Evolutionary conservation across 257 asterid species (phyloP).

Genomic region (Plantago ovata): DNA sequence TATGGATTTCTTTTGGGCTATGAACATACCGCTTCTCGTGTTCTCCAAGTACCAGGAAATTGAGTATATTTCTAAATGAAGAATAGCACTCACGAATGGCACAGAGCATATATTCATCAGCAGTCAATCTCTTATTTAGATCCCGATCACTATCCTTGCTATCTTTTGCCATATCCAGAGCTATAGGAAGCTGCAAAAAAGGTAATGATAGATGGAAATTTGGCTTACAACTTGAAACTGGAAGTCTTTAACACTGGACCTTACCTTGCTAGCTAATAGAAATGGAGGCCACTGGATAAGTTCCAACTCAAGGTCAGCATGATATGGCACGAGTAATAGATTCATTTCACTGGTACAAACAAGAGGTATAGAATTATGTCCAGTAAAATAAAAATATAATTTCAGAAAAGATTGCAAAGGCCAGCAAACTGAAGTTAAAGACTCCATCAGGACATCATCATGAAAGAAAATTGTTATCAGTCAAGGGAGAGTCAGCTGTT

Average conservation of each 20-base stretch:
- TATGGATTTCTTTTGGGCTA: conserved; percentile 12
- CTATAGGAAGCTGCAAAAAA: conserved; percentile 79
- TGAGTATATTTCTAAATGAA: conserved; percentile 75
- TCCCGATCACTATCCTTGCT: conserved; percentile 82
- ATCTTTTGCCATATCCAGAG: conserved; percentile 97
- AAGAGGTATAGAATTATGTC: conserved; percentile 4
- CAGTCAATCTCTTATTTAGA: conserved; percentile 75
- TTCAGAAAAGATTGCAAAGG: not conserved
- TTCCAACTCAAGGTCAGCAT: conserved; percentile 87
- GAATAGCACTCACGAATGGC: conserved; percentile 96
- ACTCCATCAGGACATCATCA: not conserved
- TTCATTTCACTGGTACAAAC: conserved; percentile 66
- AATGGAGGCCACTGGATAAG: conserved; percentile 99
- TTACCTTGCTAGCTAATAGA: conserved; percentile 94
- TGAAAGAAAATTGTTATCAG: conserved; percentile 6
- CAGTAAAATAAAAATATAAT: not conserved
- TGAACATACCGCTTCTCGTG: conserved; percentile 73
- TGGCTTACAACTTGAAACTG: conserved; percentile 8
- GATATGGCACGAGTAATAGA: conserved; percentile 87
- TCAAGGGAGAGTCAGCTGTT: conserved; percentile 5
- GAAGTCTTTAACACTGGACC: conserved; percentile 19
- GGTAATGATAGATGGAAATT: conserved; percentile 8
- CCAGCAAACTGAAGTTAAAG: not conserved
- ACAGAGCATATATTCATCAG: conserved; percentile 71
- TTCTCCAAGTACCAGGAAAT: conserved; percentile 68